Evolutionary conservation across 768 basidiomycete genomes (phyloP).

Genomic region (Hebeloma cylindrosporum): DNA sequence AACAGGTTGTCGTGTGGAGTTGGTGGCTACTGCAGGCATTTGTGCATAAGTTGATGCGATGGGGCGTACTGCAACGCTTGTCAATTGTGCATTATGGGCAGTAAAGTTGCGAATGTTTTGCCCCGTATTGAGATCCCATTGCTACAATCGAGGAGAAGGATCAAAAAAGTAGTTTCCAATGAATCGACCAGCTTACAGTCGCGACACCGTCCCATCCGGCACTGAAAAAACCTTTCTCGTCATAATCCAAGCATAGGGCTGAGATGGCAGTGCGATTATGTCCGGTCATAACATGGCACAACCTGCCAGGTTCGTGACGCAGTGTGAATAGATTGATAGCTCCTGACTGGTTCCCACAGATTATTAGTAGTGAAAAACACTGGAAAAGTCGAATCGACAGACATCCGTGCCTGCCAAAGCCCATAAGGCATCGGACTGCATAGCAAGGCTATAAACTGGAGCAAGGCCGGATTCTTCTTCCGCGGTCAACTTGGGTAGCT

Average conservation of each 20-base stretch:
- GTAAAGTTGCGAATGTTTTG: constrained; percentile 73
- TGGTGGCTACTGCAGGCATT: constrained; percentile 19
- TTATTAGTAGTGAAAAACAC: constrained; percentile 11
- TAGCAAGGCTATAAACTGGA: constrained; percentile 87
- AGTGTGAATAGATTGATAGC: constrained; percentile 91
- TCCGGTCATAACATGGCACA: constrained; percentile 69
- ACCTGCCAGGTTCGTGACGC: constrained; percentile 85
- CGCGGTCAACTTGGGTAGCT: constrained; percentile 26
- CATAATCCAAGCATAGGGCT: constrained; percentile 74
- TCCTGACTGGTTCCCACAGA: constrained; percentile 61
- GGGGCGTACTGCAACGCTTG: constrained; percentile 78
- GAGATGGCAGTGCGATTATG: constrained; percentile 86
- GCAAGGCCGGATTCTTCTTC: constrained; percentile 55
- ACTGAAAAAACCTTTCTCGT: constrained; percentile 85
- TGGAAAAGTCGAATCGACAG: constrained; percentile 28
- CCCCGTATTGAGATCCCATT: constrained; percentile 98
- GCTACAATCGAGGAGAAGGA: constrained; percentile 48
- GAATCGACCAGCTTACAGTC: constrained; percentile 50
- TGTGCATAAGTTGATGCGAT: constrained; percentile 37
- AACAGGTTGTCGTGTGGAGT: constrained; percentile 13
- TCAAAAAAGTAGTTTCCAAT: constrained; percentile 1
- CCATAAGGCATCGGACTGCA: constrained; percentile 95
- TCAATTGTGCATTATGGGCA: constrained; percentile 82
- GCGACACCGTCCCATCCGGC: constrained; percentile 95
- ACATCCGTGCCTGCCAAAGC: constrained; percentile 86